Evolutionary conservation across 2,329 filamentous ascomycete genomes (phyloP), one percentile per base, ranked within the genome.

Genomic region (Sclerotiophoma versabilis): DNA sequence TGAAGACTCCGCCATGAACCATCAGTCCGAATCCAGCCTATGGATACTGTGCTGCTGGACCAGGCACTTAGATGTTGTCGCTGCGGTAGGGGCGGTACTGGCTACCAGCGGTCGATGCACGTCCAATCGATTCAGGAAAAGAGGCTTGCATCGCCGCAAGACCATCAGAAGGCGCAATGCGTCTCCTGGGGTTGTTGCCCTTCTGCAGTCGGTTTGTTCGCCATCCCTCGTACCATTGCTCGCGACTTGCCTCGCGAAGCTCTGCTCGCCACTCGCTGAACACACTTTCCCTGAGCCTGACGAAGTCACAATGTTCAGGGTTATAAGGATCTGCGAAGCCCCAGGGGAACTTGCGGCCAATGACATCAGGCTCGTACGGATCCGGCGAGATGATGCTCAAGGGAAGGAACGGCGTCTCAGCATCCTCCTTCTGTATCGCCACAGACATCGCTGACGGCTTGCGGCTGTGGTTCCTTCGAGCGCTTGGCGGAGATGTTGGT

Each of bases 151-250:
- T 67, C 34, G 54, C 58, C 26, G 59, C 39, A 15, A 68, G 66
- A 20, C 71, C 71, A 32, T 73, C 69, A 2, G 71, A 70, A 5
- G 71, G 70, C 2, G 52, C 60, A 41, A 70, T 49, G 30, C 59
- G 68, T 45, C 68, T 65, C 26, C 63, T 58, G 30, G 47, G 64
- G 17, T 54, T 54, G 20, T 54, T 55, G 22, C 65, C 64, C 30
- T 66, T 70, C 47, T 75, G 63, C 55, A 84, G 69, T 27, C 80
- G 74, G 37, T 73, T 77, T 9, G 85, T 97, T 76, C 95, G 87
- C 95, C 93, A 98, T 66, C 90, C 88, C 76, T 98, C 93, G 68
- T 98, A 98, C 91, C 92, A 97, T 66, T 92, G 85, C 71, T 96
- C 92, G 50, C 92, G 86, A 74, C 92, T 96, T 46, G 92, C 90